A percentile compares a stretch with the other conserved stretches of the same genome.
Evolutionary conservation across 2,329 filamentous ascomycete genomes (phyloP).

Genomic region (Blastomyces silverae): DNA sequence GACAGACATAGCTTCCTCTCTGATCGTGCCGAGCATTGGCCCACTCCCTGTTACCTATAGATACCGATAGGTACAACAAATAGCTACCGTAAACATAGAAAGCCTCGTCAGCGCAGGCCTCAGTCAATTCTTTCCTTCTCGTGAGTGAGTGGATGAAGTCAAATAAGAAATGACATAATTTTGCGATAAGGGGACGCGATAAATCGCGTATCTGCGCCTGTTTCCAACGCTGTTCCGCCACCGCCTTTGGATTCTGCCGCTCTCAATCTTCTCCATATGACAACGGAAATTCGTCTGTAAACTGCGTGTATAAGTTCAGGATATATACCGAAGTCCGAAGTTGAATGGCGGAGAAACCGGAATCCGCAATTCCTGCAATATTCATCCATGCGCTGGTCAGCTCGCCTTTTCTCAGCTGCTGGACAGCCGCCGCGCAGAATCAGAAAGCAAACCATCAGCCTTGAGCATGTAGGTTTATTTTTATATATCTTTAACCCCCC

Average conservation of each 20-base stretch:
- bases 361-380: slow-evolving; percentile 3
- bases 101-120: background rate
- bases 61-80: background rate
- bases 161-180: background rate
- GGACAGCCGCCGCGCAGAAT: slow-evolving; percentile 29
- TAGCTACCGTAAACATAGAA: background rate
- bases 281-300: background rate
- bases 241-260: slow-evolving; percentile 13
- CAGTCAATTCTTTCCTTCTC: background rate
- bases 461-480: slow-evolving; percentile 34
- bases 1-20: background rate
- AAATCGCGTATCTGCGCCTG: background rate
- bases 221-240: background rate
- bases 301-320: background rate
- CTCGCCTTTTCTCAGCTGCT: slow-evolving; percentile 26
- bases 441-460: slow-evolving; percentile 33
- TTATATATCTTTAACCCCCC: background rate
- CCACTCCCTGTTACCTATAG: background rate
- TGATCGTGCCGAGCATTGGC: background rate
- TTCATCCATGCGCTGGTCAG: slow-evolving; percentile 29
- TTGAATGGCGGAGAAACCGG: background rate
- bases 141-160: background rate
- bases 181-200: background rate
- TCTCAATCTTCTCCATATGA: background rate
- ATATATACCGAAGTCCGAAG: background rate